phyloP scores from a whole-genome alignment of 176 grass and related monocot species.

The Phyllostachys edulis region DNA sequence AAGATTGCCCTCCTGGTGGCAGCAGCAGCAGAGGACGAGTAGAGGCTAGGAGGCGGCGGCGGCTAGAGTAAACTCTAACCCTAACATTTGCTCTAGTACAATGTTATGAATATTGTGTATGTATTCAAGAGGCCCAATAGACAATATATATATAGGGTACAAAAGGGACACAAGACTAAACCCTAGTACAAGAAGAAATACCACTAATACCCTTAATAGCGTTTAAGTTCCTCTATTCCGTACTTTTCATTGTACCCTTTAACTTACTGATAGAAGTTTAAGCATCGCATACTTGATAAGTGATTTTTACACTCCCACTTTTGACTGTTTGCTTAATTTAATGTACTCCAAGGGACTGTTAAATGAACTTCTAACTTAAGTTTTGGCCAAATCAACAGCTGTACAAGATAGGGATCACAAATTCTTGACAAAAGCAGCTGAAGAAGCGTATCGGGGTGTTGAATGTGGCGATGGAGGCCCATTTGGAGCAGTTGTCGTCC shows the following conservation, averaged over 20 bases:
- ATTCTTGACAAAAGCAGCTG: constrained; percentile 81
- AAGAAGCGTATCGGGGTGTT: constrained; percentile 79
- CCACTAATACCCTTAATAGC: too few species aligned
- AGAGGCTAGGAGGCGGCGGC: too few species aligned
- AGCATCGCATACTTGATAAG: neutral
- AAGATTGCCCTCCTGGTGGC: too few species aligned
- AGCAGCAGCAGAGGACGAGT: too few species aligned
- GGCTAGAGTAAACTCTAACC: too few species aligned
- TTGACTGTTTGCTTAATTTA: neutral
- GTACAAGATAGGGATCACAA: constrained; percentile 78
- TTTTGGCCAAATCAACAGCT: constrained; percentile 40
- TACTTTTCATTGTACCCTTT: neutral
- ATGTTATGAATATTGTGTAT: too few species aligned
- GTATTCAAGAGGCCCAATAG: too few species aligned
- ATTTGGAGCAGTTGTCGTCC: constrained; percentile 80
- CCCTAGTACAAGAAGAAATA: too few species aligned
- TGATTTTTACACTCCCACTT: neutral
- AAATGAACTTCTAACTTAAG: neutral
- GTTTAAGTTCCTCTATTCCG: neutral
- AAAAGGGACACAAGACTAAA: too few species aligned
- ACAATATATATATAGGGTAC: too few species aligned
- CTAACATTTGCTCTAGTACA: too few species aligned
- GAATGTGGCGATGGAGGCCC: constrained; percentile 81
- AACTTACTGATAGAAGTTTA: neutral
- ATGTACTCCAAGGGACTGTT: neutral